Evolutionary conservation across 495 filamentous ascomycete genomes (phyloP).

Genomic region (Talaromyces adpressus): DNA sequence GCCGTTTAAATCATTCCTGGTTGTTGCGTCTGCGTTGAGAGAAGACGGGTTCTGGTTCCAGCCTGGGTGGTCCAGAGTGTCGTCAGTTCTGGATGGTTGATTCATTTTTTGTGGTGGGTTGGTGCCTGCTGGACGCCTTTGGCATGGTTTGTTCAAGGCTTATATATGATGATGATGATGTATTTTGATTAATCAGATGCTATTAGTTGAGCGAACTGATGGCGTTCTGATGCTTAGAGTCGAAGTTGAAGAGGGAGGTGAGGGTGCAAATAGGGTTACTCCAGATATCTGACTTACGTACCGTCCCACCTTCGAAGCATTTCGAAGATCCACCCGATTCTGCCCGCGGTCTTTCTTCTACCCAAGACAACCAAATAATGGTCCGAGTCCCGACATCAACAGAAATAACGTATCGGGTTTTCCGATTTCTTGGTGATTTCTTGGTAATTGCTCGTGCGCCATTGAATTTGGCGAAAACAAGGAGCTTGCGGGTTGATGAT

Average conservation of each 20-base stretch:
- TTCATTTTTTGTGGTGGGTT: conserved; percentile 41
- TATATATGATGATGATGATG: not conserved
- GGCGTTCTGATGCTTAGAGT: not conserved
- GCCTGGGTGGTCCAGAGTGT: conserved; percentile 42
- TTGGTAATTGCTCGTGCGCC: not conserved
- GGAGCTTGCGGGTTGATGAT: not conserved
- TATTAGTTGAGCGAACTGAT: not conserved
- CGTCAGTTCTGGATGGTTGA: conserved; percentile 57
- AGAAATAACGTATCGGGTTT: not conserved
- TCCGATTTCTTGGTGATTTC: not conserved
- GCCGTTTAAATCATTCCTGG: conserved; percentile 58
- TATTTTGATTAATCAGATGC: not conserved
- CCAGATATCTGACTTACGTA: not conserved
- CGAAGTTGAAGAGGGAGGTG: not conserved
- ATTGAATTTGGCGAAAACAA: not conserved
- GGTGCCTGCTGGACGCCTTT: not conserved
- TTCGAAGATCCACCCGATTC: conserved; percentile 1
- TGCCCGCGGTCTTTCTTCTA: conserved; percentile 1
- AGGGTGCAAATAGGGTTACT: not conserved
- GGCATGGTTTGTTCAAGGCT: not conserved
- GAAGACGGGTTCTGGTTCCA: conserved; percentile 56
- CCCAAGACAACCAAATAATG: not conserved
- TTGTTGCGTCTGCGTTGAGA: conserved; percentile 51
- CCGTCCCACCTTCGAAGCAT: not conserved
- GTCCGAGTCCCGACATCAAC: not conserved